These are phyloP conservation scores for Monosporascus cannonballus DNA, from an alignment of 2,329 filamentous ascomycete species.

Conservation along the genomic window DNA sequence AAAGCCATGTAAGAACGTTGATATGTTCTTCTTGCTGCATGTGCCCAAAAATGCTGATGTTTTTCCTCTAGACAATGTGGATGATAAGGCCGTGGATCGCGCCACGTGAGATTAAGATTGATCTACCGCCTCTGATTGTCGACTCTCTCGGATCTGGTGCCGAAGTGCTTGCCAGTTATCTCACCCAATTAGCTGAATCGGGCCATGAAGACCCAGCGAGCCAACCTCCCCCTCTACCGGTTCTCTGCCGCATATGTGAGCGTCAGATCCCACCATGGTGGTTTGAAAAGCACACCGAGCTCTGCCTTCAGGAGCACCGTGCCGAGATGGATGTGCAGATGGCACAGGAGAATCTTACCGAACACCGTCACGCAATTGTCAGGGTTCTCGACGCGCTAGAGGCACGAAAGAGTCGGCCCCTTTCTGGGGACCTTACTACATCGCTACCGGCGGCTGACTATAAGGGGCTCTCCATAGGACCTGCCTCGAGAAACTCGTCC, in stretches of 20 bases:
- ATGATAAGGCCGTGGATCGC: conserved; percentile 91
- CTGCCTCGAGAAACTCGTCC: conserved; percentile 63
- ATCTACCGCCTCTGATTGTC: conserved; percentile 81
- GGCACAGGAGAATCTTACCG: conserved; percentile 83
- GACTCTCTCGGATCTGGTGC: conserved; percentile 92
- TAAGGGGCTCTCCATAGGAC: conserved; percentile 79
- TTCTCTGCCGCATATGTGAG: conserved; percentile 95
- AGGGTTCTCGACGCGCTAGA: conserved; percentile 91
- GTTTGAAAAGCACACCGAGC: conserved; percentile 98
- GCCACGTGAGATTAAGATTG: conserved; percentile 90
- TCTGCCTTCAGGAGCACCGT: conserved; percentile 91
- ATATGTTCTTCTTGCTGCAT: neutral
- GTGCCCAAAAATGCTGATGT: conserved; percentile 18
- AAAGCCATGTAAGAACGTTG: conserved; percentile 73
- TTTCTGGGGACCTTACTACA: conserved; percentile 45
- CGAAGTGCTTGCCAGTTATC: conserved; percentile 88
- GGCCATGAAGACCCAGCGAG: conserved; percentile 69
- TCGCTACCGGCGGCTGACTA: conserved; percentile 65
- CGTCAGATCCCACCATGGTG: conserved; percentile 97
- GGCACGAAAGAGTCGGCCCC: conserved; percentile 61
- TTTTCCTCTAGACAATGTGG: conserved; percentile 79
- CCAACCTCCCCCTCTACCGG: conserved; percentile 73
- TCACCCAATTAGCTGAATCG: conserved; percentile 81
- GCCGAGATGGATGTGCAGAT: conserved; percentile 98
- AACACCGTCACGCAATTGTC: conserved; percentile 91